Conservation (phyloP, 768 basidiomycete species). For the Hemileccinum impolitum region DNA sequence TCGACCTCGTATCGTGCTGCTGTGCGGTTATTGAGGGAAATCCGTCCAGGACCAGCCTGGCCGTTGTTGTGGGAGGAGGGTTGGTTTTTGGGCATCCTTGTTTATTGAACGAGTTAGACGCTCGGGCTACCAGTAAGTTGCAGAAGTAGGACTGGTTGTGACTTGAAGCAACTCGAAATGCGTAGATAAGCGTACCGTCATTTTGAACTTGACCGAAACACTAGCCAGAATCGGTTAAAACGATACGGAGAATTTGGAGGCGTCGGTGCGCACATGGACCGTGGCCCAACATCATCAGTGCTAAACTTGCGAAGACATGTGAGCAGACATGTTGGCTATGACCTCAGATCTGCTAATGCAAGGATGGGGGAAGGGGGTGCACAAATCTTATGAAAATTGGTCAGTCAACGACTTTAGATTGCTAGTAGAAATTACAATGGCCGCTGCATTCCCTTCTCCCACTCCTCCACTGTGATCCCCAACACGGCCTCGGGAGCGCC, state of each 20-base stretch:
- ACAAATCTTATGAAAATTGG: no score
- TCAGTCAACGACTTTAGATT: no score
- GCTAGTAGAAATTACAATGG: neutral
- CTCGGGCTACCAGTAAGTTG: neutral
- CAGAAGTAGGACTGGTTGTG: neutral
- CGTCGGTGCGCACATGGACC: no score
- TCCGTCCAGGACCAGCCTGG: conserved; percentile 23
- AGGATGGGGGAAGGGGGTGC: neutral
- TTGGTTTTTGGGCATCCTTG: conserved; percentile 19
- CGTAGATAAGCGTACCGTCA: conserved; percentile 8
- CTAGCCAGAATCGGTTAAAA: neutral
- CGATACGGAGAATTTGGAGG: neutral
- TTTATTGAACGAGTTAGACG: conserved; percentile 13
- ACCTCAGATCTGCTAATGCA: neutral
- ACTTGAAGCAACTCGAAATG: neutral
- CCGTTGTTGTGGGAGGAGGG: conserved; percentile 1
- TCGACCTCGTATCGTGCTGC: neutral
- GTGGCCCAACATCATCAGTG: neutral
- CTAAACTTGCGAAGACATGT: neutral
- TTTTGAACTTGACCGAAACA: conserved; percentile 21
- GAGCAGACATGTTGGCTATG: neutral
- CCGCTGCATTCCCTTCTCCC: conserved; percentile 19
- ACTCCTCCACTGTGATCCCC: conserved; percentile 50
- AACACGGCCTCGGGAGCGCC: conserved; percentile 49
- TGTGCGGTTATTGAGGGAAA: neutral